Conservation (phyloP, 306 rosid genomes). For the Prosopis cineraria region DNA sequence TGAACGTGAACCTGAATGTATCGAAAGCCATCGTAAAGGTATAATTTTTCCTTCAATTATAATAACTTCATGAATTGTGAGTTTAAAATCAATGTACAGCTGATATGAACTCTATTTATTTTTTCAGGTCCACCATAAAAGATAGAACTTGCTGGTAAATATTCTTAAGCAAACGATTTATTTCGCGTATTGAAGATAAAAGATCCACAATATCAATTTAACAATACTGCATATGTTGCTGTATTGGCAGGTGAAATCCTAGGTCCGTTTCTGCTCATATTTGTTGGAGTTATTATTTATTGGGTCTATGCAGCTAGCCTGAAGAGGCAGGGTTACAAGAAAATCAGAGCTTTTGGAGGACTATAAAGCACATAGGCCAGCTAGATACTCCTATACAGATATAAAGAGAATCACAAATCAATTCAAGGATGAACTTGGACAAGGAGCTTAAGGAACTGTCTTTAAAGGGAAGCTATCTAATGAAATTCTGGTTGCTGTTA, state of each 20-base stretch:
- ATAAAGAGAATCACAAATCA: conserved; percentile 40
- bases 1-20: background rate
- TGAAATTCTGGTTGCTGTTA: conserved; percentile 34
- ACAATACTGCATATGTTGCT: background rate
- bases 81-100: too few relatives aligned
- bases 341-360: conserved; percentile 35
- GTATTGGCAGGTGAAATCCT: conserved; percentile 27
- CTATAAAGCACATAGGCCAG: conserved; percentile 34
- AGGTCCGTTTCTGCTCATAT: conserved; percentile 11
- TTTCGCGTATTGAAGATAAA: background rate
- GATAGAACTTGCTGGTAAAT: conserved; percentile 19
- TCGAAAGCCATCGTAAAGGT: background rate
- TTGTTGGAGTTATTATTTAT: background rate
- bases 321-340: conserved; percentile 19
- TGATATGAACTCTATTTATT: background rate
- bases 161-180: background rate
- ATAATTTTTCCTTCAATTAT: background rate
- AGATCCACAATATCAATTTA: background rate
- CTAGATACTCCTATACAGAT: conserved; percentile 39
- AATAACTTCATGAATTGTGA: too few relatives aligned
- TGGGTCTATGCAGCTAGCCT: background rate
- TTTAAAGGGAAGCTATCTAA: conserved; percentile 33
- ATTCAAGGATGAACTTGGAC: conserved; percentile 38
- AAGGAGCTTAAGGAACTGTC: conserved; percentile 31
- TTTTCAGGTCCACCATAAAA: background rate